Evolutionary conservation across 805 yeast species (phyloP), one percentile per base, ranked within the genome.

Genomic region (Kregervanrija delftensis): DNA sequence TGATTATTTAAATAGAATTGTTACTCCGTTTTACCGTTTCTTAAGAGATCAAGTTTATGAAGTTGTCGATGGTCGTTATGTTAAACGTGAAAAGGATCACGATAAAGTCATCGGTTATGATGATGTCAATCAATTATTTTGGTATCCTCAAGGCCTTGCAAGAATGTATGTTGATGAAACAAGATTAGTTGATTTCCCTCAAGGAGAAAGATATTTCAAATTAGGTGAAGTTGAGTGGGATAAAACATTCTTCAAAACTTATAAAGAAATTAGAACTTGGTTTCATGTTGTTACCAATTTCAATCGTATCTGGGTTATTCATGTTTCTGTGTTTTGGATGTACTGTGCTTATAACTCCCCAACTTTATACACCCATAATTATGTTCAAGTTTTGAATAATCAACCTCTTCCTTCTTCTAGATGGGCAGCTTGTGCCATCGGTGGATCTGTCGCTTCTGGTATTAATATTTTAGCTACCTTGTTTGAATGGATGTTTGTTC

Each of bases 121-220:
- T 72, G 99, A 93, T 73, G 95, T 93, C 49, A 93, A 93, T 68
- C 99, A 93, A 74, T 76, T 93, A 57, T 93, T 95, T 71, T 93
- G 99, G 99, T 93, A 95, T 69, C 97, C 98, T 40, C 98, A 95
- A 71, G 99, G 99, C 76, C 86, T 93, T 53, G 83, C 95, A 48
- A 83, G 93, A 68, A 90, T 93, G 57, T 77, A 83, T 41, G 78
- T 91, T 58, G 93, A 85, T 63, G 98, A 93, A 63, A 74, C 96
- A 14, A 82, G 96, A 64, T 73, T 93, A 56, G 86, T 90, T 42
- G 98, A 93, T 57, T 70, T 90, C 57, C 95, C 96, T 33, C 77
- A 81, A 47, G 87, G 81, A 58, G 96, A 93, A 69, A 85, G 99
- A 67, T 95, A 80, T 64, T 74, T 80, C 59, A 80, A 85, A 66